A percentile compares a stretch with the other conserved stretches of the same genome.
Evolutionary conservation across 768 basidiomycete genomes (phyloP).

Genomic region (Mycena sanguinolenta): DNA sequence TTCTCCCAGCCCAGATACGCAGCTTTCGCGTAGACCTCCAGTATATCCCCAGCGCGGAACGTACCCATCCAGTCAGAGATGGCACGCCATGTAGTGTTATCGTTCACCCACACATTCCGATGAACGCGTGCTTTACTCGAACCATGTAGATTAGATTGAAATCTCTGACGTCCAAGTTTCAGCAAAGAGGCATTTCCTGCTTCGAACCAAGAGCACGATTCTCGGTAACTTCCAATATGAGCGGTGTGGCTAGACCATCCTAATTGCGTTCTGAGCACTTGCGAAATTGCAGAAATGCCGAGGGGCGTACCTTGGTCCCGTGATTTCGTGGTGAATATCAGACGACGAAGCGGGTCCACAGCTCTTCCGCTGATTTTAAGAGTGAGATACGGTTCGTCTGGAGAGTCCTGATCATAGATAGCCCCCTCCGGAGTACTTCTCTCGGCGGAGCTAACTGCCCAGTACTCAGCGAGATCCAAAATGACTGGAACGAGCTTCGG

Average conservation of each 20-base stretch:
- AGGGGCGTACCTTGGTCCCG: conserved; percentile 5
- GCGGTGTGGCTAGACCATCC: conserved; percentile 2
- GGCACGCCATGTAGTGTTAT: neutral
- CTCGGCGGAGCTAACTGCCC: neutral
- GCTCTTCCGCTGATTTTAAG: conserved; percentile 1
- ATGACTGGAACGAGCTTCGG: conserved; percentile 1
- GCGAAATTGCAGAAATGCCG: too few relatives aligned
- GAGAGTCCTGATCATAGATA: neutral
- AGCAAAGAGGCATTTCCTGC: neutral
- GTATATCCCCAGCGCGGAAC: conserved; percentile 1
- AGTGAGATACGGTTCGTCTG: neutral
- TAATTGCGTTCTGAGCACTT: neutral
- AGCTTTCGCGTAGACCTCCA: conserved; percentile 3
- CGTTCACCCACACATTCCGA: neutral
- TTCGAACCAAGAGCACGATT: conserved; percentile 2
- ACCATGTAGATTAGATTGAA: neutral
- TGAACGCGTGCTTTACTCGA: neutral
- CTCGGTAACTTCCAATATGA: conserved; percentile 5
- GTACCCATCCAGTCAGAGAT: conserved; percentile 13
- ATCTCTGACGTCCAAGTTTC: neutral
- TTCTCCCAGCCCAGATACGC: conserved; percentile 34
- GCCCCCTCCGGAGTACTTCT: conserved; percentile 1
- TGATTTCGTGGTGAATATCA: conserved; percentile 2
- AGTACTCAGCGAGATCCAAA: conserved; percentile 10
- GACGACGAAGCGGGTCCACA: neutral